Percentiles rank a stretch among this genome's conserved stretches.
These are phyloP conservation scores for Cardamine chenopodiifolia DNA, from an alignment of 345 rosid species.

Conservation along the genomic window DNA sequence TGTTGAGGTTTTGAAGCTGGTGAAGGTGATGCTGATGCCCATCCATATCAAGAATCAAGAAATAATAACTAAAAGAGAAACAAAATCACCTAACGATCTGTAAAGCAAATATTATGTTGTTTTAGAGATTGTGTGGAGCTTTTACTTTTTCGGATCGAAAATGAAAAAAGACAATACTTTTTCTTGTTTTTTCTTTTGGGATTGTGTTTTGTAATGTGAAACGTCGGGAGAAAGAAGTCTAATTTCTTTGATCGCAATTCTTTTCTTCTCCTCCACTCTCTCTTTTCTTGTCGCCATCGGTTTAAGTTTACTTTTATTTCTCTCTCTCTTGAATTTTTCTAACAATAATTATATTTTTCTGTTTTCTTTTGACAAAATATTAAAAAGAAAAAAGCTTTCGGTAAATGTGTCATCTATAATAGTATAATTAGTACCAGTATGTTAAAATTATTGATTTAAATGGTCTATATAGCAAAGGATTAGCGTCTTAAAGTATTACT, in stretches of 20 bases:
- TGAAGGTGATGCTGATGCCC: slow-evolving; percentile 56
- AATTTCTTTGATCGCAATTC: slow-evolving; percentile 40
- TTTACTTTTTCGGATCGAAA: slow-evolving; percentile 41
- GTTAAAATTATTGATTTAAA: not conserved
- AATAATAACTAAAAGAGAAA: slow-evolving; percentile 8
- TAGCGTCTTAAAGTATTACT: slow-evolving; percentile 19
- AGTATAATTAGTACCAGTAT: not conserved
- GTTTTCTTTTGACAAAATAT: slow-evolving; percentile 36
- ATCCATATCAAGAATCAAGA: slow-evolving; percentile 36
- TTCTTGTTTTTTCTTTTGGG: slow-evolving; percentile 33
- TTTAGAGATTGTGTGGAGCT: slow-evolving; percentile 16
- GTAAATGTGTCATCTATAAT: slow-evolving; percentile 26
- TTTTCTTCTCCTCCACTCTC: slow-evolving; percentile 42
- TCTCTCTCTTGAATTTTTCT: slow-evolving; percentile 9
- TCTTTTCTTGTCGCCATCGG: slow-evolving; percentile 61
- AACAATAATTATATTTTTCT: not conserved
- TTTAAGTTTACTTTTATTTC: slow-evolving; percentile 60
- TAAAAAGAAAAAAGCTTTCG: slow-evolving; percentile 11
- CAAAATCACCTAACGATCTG: slow-evolving; percentile 29
- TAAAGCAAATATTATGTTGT: slow-evolving; percentile 22
- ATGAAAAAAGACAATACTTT: slow-evolving; percentile 14
- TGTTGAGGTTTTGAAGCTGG: slow-evolving; percentile 46
- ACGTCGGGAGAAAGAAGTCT: slow-evolving; percentile 47
- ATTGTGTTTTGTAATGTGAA: slow-evolving; percentile 72
- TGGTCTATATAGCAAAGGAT: slow-evolving; percentile 21